Evolutionary conservation across 2,329 filamentous ascomycete genomes (phyloP), one percentile per base, ranked within the genome.

Genomic region (Penicillium sp.): DNA sequence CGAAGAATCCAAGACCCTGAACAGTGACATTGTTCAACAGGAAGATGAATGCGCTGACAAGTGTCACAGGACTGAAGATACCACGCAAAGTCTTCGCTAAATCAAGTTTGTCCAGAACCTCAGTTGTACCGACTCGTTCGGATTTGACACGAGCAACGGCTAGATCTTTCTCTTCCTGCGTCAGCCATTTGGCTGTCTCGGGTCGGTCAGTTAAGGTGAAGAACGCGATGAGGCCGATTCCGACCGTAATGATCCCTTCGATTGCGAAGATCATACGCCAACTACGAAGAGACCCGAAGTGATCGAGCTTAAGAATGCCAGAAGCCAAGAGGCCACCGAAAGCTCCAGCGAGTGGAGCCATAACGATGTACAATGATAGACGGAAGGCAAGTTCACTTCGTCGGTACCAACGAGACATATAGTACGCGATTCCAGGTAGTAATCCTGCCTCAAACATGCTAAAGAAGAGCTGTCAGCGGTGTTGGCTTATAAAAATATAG

Each of bases 221-320:
- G 67, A 88, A 87, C 1, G 81, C 72, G 34, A 89, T 74, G 1
- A 89, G n/a, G 0, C 80, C 78, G 0, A 89, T 69, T 0, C 78
- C 76, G 56, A 74, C 76, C 1, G 83, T 85, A 59, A 88, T 81
- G 61, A 88, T 83, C 18, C 87, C 87, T 66, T 89, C 87, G n/a
- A 89, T 83, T 4, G 79, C 81, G 51, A 89, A 89, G 47, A 89
- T 87, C 85, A 88, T 88, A 7, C 85, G 76, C 87, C 87, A 90
- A 5, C 70, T 73, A 23, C 73, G 74, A 0, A 88, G 70, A 4
- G 74, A 67, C 7, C 84, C 85, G 57, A 89, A 83, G 54, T 76
- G 70, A 49, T 81, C 72, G 1, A 90, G 76, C 2, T 74, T 84
- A 18, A 89, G 76, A 58, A 90, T 90, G 1, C 75, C 86, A 2